A percentile compares a stretch with the other conserved stretches of the same genome.
Conservation (phyloP, 306 rosid species). For the Purshia tridentata region DNA sequence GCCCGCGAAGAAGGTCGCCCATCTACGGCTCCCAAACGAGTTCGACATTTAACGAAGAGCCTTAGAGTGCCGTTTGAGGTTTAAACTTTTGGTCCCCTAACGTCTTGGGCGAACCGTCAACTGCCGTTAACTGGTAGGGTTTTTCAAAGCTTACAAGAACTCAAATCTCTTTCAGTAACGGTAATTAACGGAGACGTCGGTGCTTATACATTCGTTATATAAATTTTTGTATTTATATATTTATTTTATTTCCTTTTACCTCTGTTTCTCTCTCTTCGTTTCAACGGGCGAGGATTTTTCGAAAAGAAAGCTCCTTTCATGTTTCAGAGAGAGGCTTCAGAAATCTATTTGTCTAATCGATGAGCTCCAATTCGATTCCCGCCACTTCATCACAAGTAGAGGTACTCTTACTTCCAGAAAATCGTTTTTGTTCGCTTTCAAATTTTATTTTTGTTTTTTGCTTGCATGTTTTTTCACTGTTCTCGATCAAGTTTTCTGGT, state of each 20-base stretch:
- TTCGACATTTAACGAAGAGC: slow-evolving; percentile 39
- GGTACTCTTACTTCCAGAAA: slow-evolving; percentile 47
- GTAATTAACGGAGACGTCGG: slow-evolving; percentile 84
- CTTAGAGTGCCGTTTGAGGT: slow-evolving; percentile 80
- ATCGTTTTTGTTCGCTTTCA: slow-evolving; percentile 9
- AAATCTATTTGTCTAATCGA: slow-evolving; percentile 38
- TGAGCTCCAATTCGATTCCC: slow-evolving; percentile 76
- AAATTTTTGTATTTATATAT: not conserved
- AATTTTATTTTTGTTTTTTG: slow-evolving; percentile 14
- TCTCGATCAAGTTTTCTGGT: slow-evolving; percentile 33
- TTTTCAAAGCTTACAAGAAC: not conserved
- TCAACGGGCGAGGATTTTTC: slow-evolving; percentile 99
- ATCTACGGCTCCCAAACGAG: slow-evolving; percentile 25
- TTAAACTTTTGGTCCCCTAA: slow-evolving; percentile 52
- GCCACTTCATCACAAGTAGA: slow-evolving; percentile 56
- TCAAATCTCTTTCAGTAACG: slow-evolving; percentile 39
- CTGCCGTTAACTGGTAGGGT: slow-evolving; percentile 45
- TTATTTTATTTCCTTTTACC: slow-evolving; percentile 6
- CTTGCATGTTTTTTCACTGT: slow-evolving; percentile 1
- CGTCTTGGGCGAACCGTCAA: slow-evolving; percentile 33
- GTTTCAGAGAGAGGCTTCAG: slow-evolving; percentile 27
- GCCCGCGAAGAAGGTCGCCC: slow-evolving; percentile 19
- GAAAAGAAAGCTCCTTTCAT: slow-evolving; percentile 51
- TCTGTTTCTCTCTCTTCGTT: slow-evolving; percentile 42
- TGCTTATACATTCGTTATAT: slow-evolving; percentile 60